Percentiles rank a stretch among this genome's conserved stretches.
phyloP scores from a whole-genome alignment of 2,329 filamentous ascomycete species.

The Spiromastix sp. region DNA sequence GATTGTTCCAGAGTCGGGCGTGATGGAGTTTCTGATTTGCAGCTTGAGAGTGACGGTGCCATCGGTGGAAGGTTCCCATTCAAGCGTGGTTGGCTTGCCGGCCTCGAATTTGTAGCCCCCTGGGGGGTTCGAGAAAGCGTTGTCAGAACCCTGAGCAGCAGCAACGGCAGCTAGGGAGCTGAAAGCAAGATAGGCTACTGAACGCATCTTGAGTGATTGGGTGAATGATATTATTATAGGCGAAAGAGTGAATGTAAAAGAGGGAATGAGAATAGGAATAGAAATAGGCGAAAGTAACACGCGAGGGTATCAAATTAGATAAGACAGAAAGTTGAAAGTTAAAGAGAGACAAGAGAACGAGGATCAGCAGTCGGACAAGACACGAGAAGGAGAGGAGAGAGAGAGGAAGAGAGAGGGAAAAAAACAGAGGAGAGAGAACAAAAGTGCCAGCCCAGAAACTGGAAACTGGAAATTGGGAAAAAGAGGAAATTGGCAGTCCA shows the following conservation, averaged over 20 bases:
- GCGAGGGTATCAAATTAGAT: neutral
- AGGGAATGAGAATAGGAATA: slow-evolving; percentile 2
- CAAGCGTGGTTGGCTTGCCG: slow-evolving; percentile 36
- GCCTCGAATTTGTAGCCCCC: slow-evolving; percentile 36
- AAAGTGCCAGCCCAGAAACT: slow-evolving; percentile 1
- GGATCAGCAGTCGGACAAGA: too few relatives aligned
- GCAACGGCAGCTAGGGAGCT: slow-evolving; percentile 36
- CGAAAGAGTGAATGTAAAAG: slow-evolving; percentile 3
- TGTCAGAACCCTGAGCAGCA: slow-evolving; percentile 29
- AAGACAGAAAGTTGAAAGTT: slow-evolving; percentile 1
- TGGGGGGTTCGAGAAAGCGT: slow-evolving; percentile 39
- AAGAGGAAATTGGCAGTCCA: too few relatives aligned
- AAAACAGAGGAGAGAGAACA: slow-evolving; percentile 3
- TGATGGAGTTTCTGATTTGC: slow-evolving; percentile 32
- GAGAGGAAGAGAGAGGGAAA: slow-evolving; percentile 4
- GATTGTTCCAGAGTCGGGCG: slow-evolving; percentile 29
- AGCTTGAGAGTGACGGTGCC: slow-evolving; percentile 44
- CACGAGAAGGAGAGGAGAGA: slow-evolving; percentile 3
- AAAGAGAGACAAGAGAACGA: neutral
- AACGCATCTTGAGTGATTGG: slow-evolving; percentile 32
- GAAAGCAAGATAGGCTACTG: slow-evolving; percentile 32
- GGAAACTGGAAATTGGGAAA: neutral
- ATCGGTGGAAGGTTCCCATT: slow-evolving; percentile 39
- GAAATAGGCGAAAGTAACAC: slow-evolving; percentile 3
- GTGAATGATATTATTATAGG: slow-evolving; percentile 6